Evolutionary conservation across 2,329 filamentous ascomycete species (phyloP), one percentile per base, ranked within the genome.

Genomic region (Hypoxylon sp.): DNA sequence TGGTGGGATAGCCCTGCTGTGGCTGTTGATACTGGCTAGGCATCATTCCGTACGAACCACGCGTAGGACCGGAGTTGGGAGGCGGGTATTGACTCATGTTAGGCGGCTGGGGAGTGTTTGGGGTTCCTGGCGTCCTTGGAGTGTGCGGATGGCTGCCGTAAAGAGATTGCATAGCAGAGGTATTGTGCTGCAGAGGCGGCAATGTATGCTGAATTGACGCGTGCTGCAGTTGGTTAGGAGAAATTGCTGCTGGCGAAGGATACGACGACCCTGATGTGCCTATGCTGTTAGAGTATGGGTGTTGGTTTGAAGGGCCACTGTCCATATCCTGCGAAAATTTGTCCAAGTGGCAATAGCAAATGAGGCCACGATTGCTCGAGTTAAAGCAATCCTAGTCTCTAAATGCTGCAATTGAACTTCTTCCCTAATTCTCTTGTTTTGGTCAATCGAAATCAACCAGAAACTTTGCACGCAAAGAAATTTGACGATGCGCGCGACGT

Each of bases 91-190:
- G 74, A 69, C 83, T 81, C 83, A 89, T 84, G 74, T 81, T 83
- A 57, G 82, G 80, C 39, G 87, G 86, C 63, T 84, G 86, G 39
- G 88, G 87, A 29, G 88, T 88, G 76, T 88, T 89, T 39, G 88
- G 88, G 14, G 88, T 89, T n/a, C 86, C 85, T 51, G 87, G 86
- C 22, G 87, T 89, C 75, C 88, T 84, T 71, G 88, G 88, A 50
- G 87, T 89, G 75, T 90, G 87, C 73, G 86, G 85, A 78, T 89
- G 86, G 75, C 81, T 88, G 65, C 85, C 85, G 81, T 90, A 90
- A 63, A 85, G 80, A 58, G 83, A 81, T 73, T 86, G 84, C 83
- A 87, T 85, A 71, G 81, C 80, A 72, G 81, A 79, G 72, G 80
- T 80, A 72, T 81, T 79, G 63, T 83, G 83, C 74, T 83, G 82